Evolutionary conservation across 169 alveolate genomes (phyloP), one percentile per base, ranked within the genome.

Genomic region (Prorocentrum cordatum): DNA sequence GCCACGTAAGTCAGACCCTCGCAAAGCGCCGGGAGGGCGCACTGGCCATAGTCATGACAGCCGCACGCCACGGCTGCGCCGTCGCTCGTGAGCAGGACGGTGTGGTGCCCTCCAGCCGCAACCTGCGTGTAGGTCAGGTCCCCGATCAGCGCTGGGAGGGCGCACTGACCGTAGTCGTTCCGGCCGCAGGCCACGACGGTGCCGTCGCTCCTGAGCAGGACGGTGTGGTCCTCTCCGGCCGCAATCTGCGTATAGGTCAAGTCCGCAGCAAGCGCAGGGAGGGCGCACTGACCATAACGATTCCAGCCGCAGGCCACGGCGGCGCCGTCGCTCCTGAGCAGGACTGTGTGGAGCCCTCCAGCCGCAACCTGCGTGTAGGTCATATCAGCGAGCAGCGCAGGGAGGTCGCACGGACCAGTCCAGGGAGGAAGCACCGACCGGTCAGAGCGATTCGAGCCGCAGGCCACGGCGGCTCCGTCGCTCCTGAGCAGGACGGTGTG

Each of bases 81-180:
- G 24, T 67, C 79, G 36, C 79, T 67, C 22, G 59, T 27, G 14
- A 67, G 79, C 2, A 67, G 38, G 58, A 67, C 79, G 16, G 79
- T 67, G 32, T 67, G 79, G 22, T 24, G n/a, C 16, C 27, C 26
- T 2, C 79, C 79, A 4, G 79, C 79, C 32, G 79, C 32, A 36
- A 67, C 79, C 79, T 67, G 79, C 4, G 35, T 20, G 79, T 67
- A 67, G 12, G 79, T 3, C 59, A 36, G 20, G 24, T 58, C 79
- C 18, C 2, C 22, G 1, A 35, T 35, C 24, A 67, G 24, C 6
- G 47, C 35, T 20, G 79, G 79, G 36, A 67, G 4, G 38, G 6
- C 36, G 54, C 79, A 67, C 24, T 67, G 47, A 2, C 79, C 79
- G 12, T 67, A n/a, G n/a, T 18, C 33, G n/a, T 67, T 67, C n/a